Percentiles rank a stretch among this genome's conserved stretches.
phyloP scores from a whole-genome alignment of 2,329 filamentous ascomycete genomes.

The Cladobotryum mycophilum region DNA sequence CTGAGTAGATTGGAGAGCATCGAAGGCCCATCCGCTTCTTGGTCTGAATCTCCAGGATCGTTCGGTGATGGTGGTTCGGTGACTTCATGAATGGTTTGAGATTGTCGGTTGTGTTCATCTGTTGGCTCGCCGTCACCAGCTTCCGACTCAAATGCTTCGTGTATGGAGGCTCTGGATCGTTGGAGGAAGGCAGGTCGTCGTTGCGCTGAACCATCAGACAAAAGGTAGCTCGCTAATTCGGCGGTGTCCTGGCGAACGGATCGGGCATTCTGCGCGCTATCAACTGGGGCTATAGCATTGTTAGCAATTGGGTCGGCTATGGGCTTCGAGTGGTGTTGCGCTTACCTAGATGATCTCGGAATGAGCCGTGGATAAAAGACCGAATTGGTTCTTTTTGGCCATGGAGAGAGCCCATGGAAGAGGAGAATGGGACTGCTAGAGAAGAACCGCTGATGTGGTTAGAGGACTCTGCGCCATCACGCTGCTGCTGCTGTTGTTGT shows the following conservation, averaged over 20 bases:
- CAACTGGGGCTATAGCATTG: constrained; percentile 42
- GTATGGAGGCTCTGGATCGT: constrained; percentile 24
- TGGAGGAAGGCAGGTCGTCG: constrained; percentile 43
- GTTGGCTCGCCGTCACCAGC: constrained; percentile 15
- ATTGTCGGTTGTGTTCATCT: constrained; percentile 22
- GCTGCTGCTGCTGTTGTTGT: constrained; percentile 8
- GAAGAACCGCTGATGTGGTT: constrained; percentile 17
- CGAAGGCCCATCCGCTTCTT: constrained; percentile 28
- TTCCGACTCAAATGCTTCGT: constrained; percentile 22
- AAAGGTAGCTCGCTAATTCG: constrained; percentile 75
- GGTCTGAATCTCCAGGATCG: constrained; percentile 12
- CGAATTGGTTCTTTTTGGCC: constrained; percentile 59
- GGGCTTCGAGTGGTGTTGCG: constrained; percentile 9
- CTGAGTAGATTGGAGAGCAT: constrained; percentile 45
- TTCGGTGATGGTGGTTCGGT: constrained; percentile 39
- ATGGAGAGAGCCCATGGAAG: constrained; percentile 30
- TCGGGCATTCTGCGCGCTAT: constrained; percentile 67
- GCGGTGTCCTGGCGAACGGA: constrained; percentile 82
- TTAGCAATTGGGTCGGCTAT: constrained; percentile 5
- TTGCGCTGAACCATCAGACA: constrained; percentile 54
- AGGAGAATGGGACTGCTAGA: constrained; percentile 28
- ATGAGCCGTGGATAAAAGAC: constrained; percentile 63
- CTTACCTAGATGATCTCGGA: constrained; percentile 53
- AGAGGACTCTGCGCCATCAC: constrained; percentile 22
- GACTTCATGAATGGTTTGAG: constrained; percentile 54